Evolutionary conservation across 257 asterid species (phyloP).

Genomic region (Fraxinus excelsior): DNA sequence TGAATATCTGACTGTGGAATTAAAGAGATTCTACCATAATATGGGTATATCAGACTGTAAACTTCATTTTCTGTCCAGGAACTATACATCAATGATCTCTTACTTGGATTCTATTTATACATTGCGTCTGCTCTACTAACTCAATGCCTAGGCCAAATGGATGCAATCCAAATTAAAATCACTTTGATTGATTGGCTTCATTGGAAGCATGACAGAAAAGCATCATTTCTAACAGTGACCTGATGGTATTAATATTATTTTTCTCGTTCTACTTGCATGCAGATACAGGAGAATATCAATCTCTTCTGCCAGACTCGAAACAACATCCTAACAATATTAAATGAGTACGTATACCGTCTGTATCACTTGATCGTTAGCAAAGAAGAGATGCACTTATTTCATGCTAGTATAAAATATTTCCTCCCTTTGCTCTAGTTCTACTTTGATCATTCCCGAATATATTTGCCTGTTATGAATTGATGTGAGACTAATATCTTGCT

Average conservation of each 20-base stretch:
- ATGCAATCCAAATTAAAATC: not conserved
- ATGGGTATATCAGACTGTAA: not conserved
- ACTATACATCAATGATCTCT: not conserved
- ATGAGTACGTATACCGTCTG: conserved; percentile 55
- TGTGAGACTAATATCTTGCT: not conserved
- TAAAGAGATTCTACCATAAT: conserved; percentile 1
- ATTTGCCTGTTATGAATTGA: conserved; percentile 4
- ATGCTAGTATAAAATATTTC: conserved; percentile 7
- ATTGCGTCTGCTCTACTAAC: not conserved
- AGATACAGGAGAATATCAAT: conserved; percentile 70
- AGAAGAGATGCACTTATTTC: conserved; percentile 11
- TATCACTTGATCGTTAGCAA: conserved; percentile 5
- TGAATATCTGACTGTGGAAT: conserved; percentile 5
- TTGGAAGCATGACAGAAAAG: not conserved
- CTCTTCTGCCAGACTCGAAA: conserved; percentile 69
- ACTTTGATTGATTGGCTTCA: not conserved
- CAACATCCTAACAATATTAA: conserved; percentile 57
- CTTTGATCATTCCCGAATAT: not conserved
- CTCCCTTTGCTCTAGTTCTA: not conserved
- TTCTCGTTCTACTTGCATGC: conserved; percentile 38
- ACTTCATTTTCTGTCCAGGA: not conserved
- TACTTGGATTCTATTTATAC: conserved; percentile 13
- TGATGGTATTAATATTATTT: conserved; percentile 21
- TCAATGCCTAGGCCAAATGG: not conserved
- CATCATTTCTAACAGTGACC: conserved; percentile 21